Evolutionary conservation across 148 eudicot genomes (phyloP).

Genomic region (Fagopyrum esculentum): DNA sequence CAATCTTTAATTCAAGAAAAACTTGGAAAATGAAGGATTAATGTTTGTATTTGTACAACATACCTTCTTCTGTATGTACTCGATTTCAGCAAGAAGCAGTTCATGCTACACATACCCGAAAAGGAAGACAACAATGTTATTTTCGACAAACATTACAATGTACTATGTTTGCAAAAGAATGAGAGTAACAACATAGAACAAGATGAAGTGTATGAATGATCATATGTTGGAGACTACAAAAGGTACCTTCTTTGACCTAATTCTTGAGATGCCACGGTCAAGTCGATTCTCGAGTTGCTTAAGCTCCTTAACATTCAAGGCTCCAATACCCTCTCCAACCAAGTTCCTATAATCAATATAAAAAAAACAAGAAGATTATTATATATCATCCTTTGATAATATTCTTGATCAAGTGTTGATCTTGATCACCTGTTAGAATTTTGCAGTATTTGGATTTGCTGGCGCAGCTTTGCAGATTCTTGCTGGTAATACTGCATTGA

Average conservation of each 20-base stretch:
- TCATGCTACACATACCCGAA: slow-evolving; percentile 20
- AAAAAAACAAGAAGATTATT: not conserved
- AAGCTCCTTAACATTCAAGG: slow-evolving; percentile 56
- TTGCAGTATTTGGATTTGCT: slow-evolving; percentile 61
- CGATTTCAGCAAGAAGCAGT: slow-evolving; percentile 22
- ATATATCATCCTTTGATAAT: not conserved
- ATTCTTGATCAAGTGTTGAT: not conserved
- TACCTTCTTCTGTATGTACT: slow-evolving; percentile 27
- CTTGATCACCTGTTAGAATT: slow-evolving; percentile 47
- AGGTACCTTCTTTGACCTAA: slow-evolving; percentile 67
- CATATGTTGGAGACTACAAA: not conserved
- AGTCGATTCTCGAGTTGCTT: slow-evolving; percentile 73
- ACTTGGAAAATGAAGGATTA: not conserved
- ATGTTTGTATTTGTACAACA: too few relatives aligned
- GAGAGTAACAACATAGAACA: too few relatives aligned
- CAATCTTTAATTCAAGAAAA: too few relatives aligned
- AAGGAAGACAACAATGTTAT: not conserved
- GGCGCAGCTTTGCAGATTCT: slow-evolving; percentile 64
- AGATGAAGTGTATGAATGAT: too few relatives aligned
- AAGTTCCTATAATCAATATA: slow-evolving; percentile 40
- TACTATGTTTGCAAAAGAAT: too few relatives aligned
- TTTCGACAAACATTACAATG: too few relatives aligned
- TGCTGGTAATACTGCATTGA: slow-evolving; percentile 61
- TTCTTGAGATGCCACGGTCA: slow-evolving; percentile 59
- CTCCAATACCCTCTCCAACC: slow-evolving; percentile 61